Evolutionary conservation across 208 protist genomes (phyloP), one percentile per base, ranked within the genome.

Genomic region (Crithidia thermophila): DNA sequence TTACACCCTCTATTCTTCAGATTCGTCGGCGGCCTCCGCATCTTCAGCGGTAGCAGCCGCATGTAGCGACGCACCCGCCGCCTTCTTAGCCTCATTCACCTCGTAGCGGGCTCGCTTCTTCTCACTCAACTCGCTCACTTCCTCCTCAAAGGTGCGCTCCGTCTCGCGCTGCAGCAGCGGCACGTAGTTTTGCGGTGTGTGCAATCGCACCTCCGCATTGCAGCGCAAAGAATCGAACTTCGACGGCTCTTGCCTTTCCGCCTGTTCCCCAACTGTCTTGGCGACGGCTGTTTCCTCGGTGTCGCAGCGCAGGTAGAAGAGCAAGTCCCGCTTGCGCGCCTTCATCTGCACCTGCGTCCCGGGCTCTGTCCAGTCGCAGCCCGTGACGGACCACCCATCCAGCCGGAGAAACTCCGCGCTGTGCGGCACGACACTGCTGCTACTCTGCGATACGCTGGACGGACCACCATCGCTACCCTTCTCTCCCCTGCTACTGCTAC

Each of bases 141-240:
- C 67, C 65, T 90, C 77, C n/a, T 74, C 82, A 34, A 88, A 96
- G n/a, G 88, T 94, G 0, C 82, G 76, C 75, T 96, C 87, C n/a
- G 70, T 82, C 52, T 87, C 79, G 20, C 91, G 77, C 16, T 93
- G 72, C 34, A 93, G 61, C 36, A 96, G 75, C 43, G 82, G 79
- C 4, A 91, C 82, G 52, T 96, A 94, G 28, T 62, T 47, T 33
- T 33, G 14, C 53, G 68, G 52, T n/a, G 47, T 27, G 53, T 57
- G 60, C 11, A 46, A 13, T 16, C 8, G 21, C 27, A 27, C 62
- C 2, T 50, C 39, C 16, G 5, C 39, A 18, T 47, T 18, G 28
- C 57, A n/a, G 23, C 11, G 46, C 21, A 18, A 36, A 16, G 39
- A 25, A 25, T 0, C n/a, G n/a, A n/a, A n/a, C n/a, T n/a, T n/a